Conservation (phyloP, 345 rosid species). For the Gossypioides kirkii region DNA sequence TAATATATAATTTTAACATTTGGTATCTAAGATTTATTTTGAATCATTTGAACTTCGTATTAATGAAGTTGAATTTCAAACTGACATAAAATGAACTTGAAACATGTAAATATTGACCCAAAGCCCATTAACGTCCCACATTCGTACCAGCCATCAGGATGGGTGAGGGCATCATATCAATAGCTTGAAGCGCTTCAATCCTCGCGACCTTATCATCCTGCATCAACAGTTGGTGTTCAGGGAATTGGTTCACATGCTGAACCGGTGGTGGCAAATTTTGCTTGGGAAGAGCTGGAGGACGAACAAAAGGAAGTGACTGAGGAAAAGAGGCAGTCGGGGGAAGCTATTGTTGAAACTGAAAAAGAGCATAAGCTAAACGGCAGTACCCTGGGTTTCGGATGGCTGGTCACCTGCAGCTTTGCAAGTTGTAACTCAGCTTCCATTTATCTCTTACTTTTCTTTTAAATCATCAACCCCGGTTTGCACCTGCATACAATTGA, state of each 20-base stretch:
- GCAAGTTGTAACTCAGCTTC: conserved; percentile 64
- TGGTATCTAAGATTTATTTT: no score
- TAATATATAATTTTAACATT: no score
- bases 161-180: no score
- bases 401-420: conserved; percentile 54
- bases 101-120: no score
- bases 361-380: conserved; percentile 39
- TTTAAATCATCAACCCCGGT: conserved; percentile 55
- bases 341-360: conserved; percentile 44
- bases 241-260: conserved; percentile 56
- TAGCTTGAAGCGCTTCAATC: no score
- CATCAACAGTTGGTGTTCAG: no score
- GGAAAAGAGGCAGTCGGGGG: conserved; percentile 33
- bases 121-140: no score
- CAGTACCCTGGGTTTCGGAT: conserved; percentile 37
- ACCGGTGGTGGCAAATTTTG: conserved; percentile 45
- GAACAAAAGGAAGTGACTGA: conserved; percentile 31
- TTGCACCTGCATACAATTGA: conserved; percentile 53
- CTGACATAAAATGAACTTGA: no score
- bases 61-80: no score
- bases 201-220: no score
- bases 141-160: no score
- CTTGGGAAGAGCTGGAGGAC: conserved; percentile 34
- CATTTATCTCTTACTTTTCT: conserved; percentile 68
- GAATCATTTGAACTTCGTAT: no score